phyloP scores from a whole-genome alignment of 495 filamentous ascomycete species.

The Parmelia sp. region DNA sequence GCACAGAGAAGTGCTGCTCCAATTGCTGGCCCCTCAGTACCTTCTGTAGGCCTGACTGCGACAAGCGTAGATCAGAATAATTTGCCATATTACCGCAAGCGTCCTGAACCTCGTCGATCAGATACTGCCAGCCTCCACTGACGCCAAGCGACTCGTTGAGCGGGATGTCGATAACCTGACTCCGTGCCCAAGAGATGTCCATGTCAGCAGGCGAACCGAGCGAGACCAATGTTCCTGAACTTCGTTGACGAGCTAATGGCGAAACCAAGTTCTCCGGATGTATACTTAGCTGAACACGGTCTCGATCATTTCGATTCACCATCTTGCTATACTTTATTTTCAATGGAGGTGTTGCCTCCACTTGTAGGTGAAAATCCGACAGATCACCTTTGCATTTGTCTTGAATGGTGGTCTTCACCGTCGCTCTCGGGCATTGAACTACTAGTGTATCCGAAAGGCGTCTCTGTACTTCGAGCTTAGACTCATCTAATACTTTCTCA shows the following conservation, averaged over 20 bases:
- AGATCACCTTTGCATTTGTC: slow-evolving; percentile 78
- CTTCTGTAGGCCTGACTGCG: slow-evolving; percentile 56
- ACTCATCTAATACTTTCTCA: slow-evolving; percentile 78
- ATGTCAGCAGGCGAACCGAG: slow-evolving; percentile 48
- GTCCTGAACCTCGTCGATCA: slow-evolving; percentile 86
- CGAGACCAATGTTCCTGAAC: slow-evolving; percentile 46
- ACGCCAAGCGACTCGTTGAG: slow-evolving; percentile 79
- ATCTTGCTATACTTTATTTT: slow-evolving; percentile 83
- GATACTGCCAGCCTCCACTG: slow-evolving; percentile 78
- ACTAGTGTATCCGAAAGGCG: slow-evolving; percentile 69
- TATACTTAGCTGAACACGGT: slow-evolving; percentile 80
- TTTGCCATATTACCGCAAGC: slow-evolving; percentile 79
- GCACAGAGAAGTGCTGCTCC: slow-evolving; percentile 72
- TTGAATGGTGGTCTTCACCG: slow-evolving; percentile 54
- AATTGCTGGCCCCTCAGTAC: slow-evolving; percentile 54
- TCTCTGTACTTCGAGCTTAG: slow-evolving; percentile 83
- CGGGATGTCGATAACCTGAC: slow-evolving; percentile 65
- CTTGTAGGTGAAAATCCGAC: slow-evolving; percentile 72
- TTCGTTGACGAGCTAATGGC: slow-evolving; percentile 55
- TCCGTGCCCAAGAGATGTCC: slow-evolving; percentile 72
- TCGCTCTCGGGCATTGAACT: slow-evolving; percentile 72
- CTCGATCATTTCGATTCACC: slow-evolving; percentile 66
- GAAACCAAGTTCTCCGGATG: slow-evolving; percentile 82
- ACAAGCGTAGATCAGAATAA: slow-evolving; percentile 54
- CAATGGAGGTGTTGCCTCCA: slow-evolving; percentile 85